Base-by-base conservation (phyloP, 2,329 filamentous ascomycete species). In the Cadophora luteo-olivacea region DNA sequence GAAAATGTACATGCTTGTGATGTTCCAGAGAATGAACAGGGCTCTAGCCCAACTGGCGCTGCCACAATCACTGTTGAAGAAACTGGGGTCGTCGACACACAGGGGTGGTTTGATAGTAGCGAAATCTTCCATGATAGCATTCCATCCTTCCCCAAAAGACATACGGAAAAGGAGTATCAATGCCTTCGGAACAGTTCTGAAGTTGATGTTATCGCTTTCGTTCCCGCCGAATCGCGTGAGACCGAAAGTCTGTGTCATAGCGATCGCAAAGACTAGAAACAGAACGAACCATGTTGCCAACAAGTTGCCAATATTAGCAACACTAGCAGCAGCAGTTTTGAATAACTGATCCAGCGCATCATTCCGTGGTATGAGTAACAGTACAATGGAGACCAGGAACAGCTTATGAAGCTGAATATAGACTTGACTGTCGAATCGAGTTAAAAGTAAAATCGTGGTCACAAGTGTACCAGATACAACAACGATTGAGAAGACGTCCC, bases 1-100 rank as follows among this genome's bases (percentile, higher is more conserved):
- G 77, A 99, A 99, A 76, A 99, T 97, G 82, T 99, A 99, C 96
- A 99, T 99, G 91, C 95, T 98, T 80, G 99, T 87, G 76, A 99
- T 95, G 83, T 99, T 99, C 96, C 96, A 99, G 4, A 91, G 89
- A 68, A 98, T 94, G 82, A 99, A 99, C 11, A 99, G 84, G 41
- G 90, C 88, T 63, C 94, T 87, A 8, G 96, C 94, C 94, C 96
- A 99, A 49, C 89, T 87, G 62, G 89, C 87, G 81, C 95, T 97
- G 68, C 96, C 96, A 77, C 96, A 99, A 80, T 99, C 97, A 75
- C 93, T 96, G 52, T 92, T 83, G 76, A 94, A 95, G 80, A 97
- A 97, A 49, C 86, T 85, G 0, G 82, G 77, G 45, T 86, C 86
- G 24, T 90, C 84, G 0, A 94, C 93, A 80, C 96, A 99, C 63